These are phyloP conservation scores for Phytophthora lateralis DNA, from an alignment of 352 stramenopile genomes.

Conservation along the genomic window DNA sequence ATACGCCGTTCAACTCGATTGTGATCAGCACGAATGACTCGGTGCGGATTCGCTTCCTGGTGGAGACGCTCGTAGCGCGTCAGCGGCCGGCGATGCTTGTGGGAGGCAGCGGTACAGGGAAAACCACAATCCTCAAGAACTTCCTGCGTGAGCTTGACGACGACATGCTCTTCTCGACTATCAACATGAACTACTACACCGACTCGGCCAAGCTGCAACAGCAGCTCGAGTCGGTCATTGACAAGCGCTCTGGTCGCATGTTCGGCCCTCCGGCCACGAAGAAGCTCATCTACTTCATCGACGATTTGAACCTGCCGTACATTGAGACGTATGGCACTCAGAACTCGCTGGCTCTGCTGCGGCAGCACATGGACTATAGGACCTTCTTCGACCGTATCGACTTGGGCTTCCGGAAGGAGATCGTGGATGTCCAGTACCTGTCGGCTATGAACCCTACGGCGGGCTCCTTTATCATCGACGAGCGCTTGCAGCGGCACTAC, in stretches of 20 bases:
- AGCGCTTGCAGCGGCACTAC: slow-evolving; percentile 96
- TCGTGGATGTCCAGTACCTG: slow-evolving; percentile 97
- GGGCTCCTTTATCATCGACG: slow-evolving; percentile 97
- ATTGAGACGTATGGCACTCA: slow-evolving; percentile 98
- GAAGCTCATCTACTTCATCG: slow-evolving; percentile 97
- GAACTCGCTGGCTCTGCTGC: slow-evolving; percentile 94
- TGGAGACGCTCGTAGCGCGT: slow-evolving; percentile 94
- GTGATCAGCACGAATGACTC: slow-evolving; percentile 97
- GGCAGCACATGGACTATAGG: slow-evolving; percentile 96
- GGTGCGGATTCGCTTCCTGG: slow-evolving; percentile 94
- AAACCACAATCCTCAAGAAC: slow-evolving; percentile 97
- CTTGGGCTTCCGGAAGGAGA: slow-evolving; percentile 96
- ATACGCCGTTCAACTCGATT: slow-evolving; percentile 97
- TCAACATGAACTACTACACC: slow-evolving; percentile 98
- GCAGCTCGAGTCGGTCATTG: slow-evolving; percentile 96
- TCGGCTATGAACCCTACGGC: slow-evolving; percentile 97
- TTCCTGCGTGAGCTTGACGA: slow-evolving; percentile 92
- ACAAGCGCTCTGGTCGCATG: slow-evolving; percentile 95
- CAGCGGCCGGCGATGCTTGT: slow-evolving; percentile 96
- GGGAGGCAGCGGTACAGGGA: slow-evolving; percentile 95
- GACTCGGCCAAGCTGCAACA: slow-evolving; percentile 95
- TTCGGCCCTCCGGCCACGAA: slow-evolving; percentile 96
- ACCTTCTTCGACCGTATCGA: slow-evolving; percentile 96
- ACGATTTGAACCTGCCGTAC: slow-evolving; percentile 97
- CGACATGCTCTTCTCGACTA: slow-evolving; percentile 95